These are phyloP conservation scores for Selaginella moellendorffii DNA, from an alignment of 75 land plant species.

Conservation along the genomic window DNA sequence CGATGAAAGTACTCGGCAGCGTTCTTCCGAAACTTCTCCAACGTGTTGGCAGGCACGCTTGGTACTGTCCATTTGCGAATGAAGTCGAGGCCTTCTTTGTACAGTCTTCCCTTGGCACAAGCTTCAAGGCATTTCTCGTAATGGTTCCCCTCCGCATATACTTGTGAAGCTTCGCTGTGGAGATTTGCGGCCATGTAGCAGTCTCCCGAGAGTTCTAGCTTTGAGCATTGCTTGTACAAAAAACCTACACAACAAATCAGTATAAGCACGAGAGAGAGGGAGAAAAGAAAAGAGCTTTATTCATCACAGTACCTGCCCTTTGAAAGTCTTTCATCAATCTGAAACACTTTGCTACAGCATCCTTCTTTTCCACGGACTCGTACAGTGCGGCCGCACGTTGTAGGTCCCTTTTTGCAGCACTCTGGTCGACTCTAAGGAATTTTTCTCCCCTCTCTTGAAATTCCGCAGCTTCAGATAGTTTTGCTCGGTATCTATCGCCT, in stretches of 20 bases:
- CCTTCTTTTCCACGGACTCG: conserved; percentile 28
- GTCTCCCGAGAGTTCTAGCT: conserved; percentile 37
- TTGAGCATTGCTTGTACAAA: conserved; percentile 39
- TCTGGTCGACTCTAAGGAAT: conserved; percentile 5
- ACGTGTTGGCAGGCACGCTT: no score
- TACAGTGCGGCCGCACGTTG: conserved; percentile 43
- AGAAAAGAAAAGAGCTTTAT: no score
- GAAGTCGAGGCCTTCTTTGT: conserved; percentile 13
- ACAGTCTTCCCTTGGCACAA: conserved; percentile 15
- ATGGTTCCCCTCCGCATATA: conserved; percentile 26
- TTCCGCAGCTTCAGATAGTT: conserved; percentile 35
- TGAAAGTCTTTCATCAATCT: conserved; percentile 19
- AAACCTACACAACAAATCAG: no score
- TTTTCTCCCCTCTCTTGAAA: conserved; percentile 26
- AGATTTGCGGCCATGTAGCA: conserved; percentile 37
- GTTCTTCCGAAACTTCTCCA: no score
- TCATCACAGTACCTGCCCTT: no score
- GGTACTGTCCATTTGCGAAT: no score
- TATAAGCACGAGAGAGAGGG: no score
- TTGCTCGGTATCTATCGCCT: conserved; percentile 27
- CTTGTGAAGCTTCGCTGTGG: conserved; percentile 36
- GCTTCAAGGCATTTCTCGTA: conserved; percentile 31
- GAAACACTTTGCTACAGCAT: conserved; percentile 46
- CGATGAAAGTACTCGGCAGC: no score
- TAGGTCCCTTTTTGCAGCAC: no score